Conservation (phyloP, 345 rosid genomes). For the Laguncularia racemosa region DNA sequence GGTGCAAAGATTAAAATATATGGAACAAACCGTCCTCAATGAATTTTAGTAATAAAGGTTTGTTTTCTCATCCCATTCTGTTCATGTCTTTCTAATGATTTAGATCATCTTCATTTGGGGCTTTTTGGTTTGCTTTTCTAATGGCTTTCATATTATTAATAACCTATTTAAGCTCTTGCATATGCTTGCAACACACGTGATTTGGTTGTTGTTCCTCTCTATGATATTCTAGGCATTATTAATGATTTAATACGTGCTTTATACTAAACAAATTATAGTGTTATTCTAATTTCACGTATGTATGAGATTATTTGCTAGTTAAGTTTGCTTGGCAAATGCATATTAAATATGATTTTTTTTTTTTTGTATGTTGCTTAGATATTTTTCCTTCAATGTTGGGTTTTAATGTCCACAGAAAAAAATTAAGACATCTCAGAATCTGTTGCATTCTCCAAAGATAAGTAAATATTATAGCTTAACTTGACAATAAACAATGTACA, state of each 20-base stretch:
- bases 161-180: slow-evolving; percentile 12
- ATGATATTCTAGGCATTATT: slow-evolving; percentile 81
- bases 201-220: slow-evolving; percentile 84
- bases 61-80: slow-evolving; percentile 3
- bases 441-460: too few species aligned
- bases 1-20: slow-evolving; percentile 77
- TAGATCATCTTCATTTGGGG: neutral
- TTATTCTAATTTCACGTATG: too few species aligned
- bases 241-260: neutral
- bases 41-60: slow-evolving; percentile 96
- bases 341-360: too few species aligned
- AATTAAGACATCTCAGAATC: too few species aligned
- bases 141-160: neutral
- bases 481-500: too few species aligned
- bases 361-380: too few species aligned
- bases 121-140: neutral
- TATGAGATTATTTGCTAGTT: too few species aligned
- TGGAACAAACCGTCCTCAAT: slow-evolving; percentile 90
- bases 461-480: too few species aligned
- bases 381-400: too few species aligned
- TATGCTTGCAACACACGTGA: slow-evolving; percentile 81
- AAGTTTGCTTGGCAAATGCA: too few species aligned
- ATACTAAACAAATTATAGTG: slow-evolving; percentile 1
- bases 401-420: too few species aligned
- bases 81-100: neutral